Evolutionary conservation across 176 grass and related monocot species (phyloP).

Genomic region (Rhipidocladum racemiflorum): DNA sequence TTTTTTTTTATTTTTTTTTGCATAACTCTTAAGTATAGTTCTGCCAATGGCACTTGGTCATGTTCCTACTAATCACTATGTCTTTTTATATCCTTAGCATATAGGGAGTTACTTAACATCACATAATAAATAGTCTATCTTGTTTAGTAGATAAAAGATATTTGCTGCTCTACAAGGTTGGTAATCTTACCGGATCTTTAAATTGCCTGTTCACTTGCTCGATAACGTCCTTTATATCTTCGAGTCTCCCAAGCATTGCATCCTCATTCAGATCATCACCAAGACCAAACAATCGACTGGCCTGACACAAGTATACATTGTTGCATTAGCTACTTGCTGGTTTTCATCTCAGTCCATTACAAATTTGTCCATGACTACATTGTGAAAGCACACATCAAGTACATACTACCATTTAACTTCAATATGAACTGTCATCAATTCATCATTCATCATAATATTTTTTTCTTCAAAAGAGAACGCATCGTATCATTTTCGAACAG

Average conservation of each 20-base stretch:
- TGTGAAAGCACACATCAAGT: neutral
- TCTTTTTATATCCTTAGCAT: neutral
- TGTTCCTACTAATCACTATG: neutral
- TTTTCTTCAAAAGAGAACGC: neutral
- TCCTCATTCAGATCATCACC: slow-evolving; percentile 96
- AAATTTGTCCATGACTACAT: neutral
- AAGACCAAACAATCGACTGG: slow-evolving; percentile 89
- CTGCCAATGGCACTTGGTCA: neutral
- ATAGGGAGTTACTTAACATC: neutral
- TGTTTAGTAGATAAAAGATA: neutral
- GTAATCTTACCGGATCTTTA: slow-evolving; percentile 92
- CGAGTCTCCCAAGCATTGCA: slow-evolving; percentile 91
- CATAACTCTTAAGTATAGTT: neutral
- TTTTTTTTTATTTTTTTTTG: too few relatives aligned
- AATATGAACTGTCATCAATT: neutral
- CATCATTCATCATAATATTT: neutral
- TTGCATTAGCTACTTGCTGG: neutral
- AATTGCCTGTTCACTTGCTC: slow-evolving; percentile 99
- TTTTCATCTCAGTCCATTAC: neutral
- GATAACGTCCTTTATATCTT: slow-evolving; percentile 96
- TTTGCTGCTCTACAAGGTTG: neutral
- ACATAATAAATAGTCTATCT: neutral
- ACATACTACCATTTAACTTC: slow-evolving; percentile 15
- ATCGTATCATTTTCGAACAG: neutral
- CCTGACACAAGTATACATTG: slow-evolving; percentile 48